A percentile compares a stretch with the other conserved stretches of the same genome.
Evolutionary conservation across 306 rosid species (phyloP).

Genomic region (Abrus precatorius): DNA sequence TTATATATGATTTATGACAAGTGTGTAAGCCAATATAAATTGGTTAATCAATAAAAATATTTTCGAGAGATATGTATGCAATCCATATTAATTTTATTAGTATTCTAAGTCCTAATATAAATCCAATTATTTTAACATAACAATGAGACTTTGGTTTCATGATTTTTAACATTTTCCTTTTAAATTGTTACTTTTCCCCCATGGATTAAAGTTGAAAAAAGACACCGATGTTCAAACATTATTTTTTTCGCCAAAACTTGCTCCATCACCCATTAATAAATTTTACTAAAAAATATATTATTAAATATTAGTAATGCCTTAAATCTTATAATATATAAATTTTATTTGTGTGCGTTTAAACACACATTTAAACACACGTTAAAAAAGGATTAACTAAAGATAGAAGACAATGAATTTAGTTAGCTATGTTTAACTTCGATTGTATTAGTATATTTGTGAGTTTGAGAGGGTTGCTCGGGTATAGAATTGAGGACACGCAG

Average conservation of each 20-base stretch:
- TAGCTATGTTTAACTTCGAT: neutral
- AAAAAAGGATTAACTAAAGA: neutral
- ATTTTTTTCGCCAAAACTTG: neutral
- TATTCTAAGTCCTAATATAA: neutral
- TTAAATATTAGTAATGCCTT: too few species aligned
- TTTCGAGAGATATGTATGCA: neutral
- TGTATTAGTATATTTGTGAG: neutral
- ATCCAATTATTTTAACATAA: neutral
- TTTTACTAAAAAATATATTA: too few species aligned
- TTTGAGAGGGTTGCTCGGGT: neutral
- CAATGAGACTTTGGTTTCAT: neutral
- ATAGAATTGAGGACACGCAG: neutral
- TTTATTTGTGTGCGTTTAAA: too few species aligned
- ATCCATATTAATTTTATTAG: neutral
- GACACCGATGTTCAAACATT: neutral
- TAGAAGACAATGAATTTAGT: neutral
- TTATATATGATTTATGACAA: too few species aligned
- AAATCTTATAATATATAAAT: too few species aligned
- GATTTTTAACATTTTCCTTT: neutral
- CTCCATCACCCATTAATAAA: neutral
- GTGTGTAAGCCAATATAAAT: too few species aligned
- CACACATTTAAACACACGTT: too few species aligned
- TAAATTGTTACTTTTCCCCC: neutral
- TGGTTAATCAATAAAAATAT: neutral
- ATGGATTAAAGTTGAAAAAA: neutral